These are phyloP conservation scores for Paramecium caudatum DNA, from an alignment of 73 alveolate genomes.

Conservation along the genomic window DNA sequence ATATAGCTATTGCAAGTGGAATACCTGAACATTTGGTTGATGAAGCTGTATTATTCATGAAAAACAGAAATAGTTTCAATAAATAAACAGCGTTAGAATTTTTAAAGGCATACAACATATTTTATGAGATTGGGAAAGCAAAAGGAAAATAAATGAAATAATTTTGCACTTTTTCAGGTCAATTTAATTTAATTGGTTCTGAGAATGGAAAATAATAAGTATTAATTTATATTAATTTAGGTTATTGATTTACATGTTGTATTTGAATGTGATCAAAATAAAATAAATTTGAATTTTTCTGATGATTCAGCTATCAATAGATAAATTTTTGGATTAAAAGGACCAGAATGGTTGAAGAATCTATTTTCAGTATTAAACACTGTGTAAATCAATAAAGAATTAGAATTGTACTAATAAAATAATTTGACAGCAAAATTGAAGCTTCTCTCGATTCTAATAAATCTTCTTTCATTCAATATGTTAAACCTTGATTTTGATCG, in stretches of 20 bases:
- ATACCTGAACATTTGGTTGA: slow-evolving; percentile 90
- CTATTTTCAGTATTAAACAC: slow-evolving; percentile 75
- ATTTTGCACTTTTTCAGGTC: slow-evolving; percentile 91
- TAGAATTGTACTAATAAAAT: slow-evolving; percentile 40
- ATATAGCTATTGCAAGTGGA: slow-evolving; percentile 96
- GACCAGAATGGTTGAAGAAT: slow-evolving; percentile 80
- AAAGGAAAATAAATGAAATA: slow-evolving; percentile 74
- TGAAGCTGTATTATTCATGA: slow-evolving; percentile 97
- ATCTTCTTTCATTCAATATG: slow-evolving; percentile 75
- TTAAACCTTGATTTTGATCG: slow-evolving; percentile 64
- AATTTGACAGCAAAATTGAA: slow-evolving; percentile 77
- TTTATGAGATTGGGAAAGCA: slow-evolving; percentile 74
- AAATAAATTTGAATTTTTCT: slow-evolving; percentile 71
- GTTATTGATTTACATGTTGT: slow-evolving; percentile 76
- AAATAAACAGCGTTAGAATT: slow-evolving; percentile 91
- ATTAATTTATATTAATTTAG: too few species aligned
- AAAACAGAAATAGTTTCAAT: slow-evolving; percentile 86
- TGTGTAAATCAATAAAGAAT: slow-evolving; percentile 73
- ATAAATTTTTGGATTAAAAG: slow-evolving; percentile 77
- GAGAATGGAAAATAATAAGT: slow-evolving; percentile 72
- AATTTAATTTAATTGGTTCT: slow-evolving; percentile 78
- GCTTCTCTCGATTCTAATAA: slow-evolving; percentile 78
- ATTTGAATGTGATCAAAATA: slow-evolving; percentile 74
- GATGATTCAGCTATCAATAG: slow-evolving; percentile 48
- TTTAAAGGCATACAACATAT: slow-evolving; percentile 89